Base-by-base conservation (phyloP, 2,329 filamentous ascomycete species). In the Westerdykella ornata region DNA sequence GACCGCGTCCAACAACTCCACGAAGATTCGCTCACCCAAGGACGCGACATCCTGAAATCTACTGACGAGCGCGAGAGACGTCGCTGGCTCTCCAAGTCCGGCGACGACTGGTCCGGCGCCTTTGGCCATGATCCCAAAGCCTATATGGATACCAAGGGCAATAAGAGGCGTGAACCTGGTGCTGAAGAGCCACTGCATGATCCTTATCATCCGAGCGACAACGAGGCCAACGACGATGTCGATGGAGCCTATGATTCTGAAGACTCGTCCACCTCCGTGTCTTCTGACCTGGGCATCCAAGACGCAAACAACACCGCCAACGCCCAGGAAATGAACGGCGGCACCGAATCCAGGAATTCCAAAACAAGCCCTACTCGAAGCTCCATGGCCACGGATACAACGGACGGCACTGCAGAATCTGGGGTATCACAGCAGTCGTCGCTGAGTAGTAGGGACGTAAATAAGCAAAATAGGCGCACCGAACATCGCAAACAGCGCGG, bases 401-500 rank as follows among this genome's bases (percentile, higher is more conserved):
- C 54, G 2, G 53, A 20, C 5, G 51, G 50, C 11, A 53, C 51
- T 1, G 48, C 42, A 11, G 37, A 38, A 2, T 48, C 8, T 4
- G 22, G 3, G 4, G 31, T 32, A 7, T 32, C 32, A 2, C 17
- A 43, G 28, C 35, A 35, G 17, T 52, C 51, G 7, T 41, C 49
- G 1, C 59, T 39, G 42, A 64, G 53, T 30, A 51, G 45, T 59
- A 81, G 81, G 60, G 75, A 82, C 16, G 80, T 84, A 61, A 81
- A 80, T 54, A 72, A 73, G 42, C 76, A 80, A 47, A 87, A 82
- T 59, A 80, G 84, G 48, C 81, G 85, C 36, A 68, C 71, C 35
- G 74, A 96, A 61, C 84, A 89, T 62, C 78, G 89, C 1, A 88
- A 89, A 68, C 88, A 96, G 53, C 76, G 89, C 9, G 90, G 90